Evolutionary conservation across 2,329 filamentous ascomycete species (phyloP), one percentile per base, ranked within the genome.

Genomic region (Celoporthe dispersa): DNA sequence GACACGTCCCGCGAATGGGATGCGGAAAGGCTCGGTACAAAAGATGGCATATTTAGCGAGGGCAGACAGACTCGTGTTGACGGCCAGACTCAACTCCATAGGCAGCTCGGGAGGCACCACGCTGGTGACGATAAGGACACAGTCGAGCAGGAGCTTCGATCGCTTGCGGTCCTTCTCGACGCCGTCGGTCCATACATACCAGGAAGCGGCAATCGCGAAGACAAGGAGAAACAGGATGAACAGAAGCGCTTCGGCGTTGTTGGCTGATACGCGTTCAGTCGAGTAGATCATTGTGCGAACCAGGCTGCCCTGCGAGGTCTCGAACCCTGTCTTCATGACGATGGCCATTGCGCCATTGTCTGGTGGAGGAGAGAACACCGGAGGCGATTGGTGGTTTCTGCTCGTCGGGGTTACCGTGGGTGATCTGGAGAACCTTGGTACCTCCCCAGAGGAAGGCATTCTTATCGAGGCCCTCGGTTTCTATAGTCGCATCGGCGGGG

Each of bases 211-310:
- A 79, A 99, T 89, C 76, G 97, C 97, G 82, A 99, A 99, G 76
- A 98, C 88, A 68, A 97, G 88, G 37, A 99, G 87, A 86, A 99
- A 99, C 71, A 99, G 87, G 74, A 99, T 99, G 84, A 99, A 99
- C 72, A 97, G 87, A n/a, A 99, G 84, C 1, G 96, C 96, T 82
- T 99, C 96, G 60, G 91, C 91, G 78, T 99, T 98, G 83, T 98
- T 98, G 75, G 96, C 96, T n/a, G 95, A 98, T 33, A 99, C 95
- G 74, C 95, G 94, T 81, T 99, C 96, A 1, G 96, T 99, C 1
- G 97, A 98, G 84, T 97, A 99, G 77, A 99, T 99, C 96, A 99
- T 99, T 75, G 96, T 99, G 73, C 96, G 92, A 71, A 99, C 96
- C 71, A 99, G 88, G 81, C 94, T 98, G 73, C 96, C 96, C 82